Conservation (phyloP, 177 flowering plant genomes). For the Tripterygium wilfordii region DNA sequence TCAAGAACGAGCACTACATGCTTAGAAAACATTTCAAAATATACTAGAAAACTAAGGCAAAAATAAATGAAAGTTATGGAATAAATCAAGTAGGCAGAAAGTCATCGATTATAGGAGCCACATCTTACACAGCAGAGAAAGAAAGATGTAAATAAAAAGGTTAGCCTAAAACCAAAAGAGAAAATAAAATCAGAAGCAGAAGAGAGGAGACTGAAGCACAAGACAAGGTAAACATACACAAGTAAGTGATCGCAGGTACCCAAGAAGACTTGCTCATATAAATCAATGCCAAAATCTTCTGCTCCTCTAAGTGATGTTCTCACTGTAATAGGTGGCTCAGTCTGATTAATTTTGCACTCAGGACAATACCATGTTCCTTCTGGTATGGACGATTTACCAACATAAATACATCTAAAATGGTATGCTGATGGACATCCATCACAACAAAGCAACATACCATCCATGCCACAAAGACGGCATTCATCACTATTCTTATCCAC, state of each 20-base stretch:
- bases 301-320: slow-evolving; percentile 73
- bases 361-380: slow-evolving; percentile 95
- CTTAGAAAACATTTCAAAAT: too few relatives aligned
- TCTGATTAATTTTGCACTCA: slow-evolving; percentile 61
- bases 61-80: too few relatives aligned
- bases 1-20: too few relatives aligned
- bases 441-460: slow-evolving; percentile 90
- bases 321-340: slow-evolving; percentile 35
- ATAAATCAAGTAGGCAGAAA: too few relatives aligned
- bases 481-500: slow-evolving; percentile 82
- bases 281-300: slow-evolving; percentile 72
- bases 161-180: background rate
- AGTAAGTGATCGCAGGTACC: slow-evolving; percentile 84
- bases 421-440: slow-evolving; percentile 98
- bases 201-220: too few relatives aligned
- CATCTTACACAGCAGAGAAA: too few relatives aligned
- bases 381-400: slow-evolving; percentile 65
- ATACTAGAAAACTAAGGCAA: too few relatives aligned
- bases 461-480: slow-evolving; percentile 96
- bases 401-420: slow-evolving; percentile 89
- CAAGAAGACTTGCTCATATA: slow-evolving; percentile 64
- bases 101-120: too few relatives aligned
- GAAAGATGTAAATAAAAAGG: too few relatives aligned
- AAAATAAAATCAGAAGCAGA: slow-evolving; percentile 9
- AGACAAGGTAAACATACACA: slow-evolving; percentile 97